These are phyloP conservation scores for Saccharum spontaneum DNA, from an alignment of 176 grass and related monocot species.

Conservation along the genomic window DNA sequence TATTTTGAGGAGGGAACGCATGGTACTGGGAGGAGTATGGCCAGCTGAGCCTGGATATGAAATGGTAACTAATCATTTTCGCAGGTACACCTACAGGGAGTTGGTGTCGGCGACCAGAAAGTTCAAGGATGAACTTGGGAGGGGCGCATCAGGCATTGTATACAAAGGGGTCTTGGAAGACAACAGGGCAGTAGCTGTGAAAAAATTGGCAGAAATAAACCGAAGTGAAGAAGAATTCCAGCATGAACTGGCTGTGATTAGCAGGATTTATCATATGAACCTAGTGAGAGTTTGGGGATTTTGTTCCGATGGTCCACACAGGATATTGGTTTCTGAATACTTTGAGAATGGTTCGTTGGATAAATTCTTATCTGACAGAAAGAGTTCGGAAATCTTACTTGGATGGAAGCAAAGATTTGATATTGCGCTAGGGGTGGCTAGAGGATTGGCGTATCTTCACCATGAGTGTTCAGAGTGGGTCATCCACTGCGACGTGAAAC, in stretches of 20 bases:
- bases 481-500: conserved; percentile 31
- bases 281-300: conserved; percentile 32
- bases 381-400: not conserved
- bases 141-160: conserved; percentile 25
- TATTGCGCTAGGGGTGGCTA: conserved; percentile 11
- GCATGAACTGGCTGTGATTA: conserved; percentile 25
- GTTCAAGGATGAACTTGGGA: conserved; percentile 30
- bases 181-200: conserved; percentile 21
- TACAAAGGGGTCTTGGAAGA: conserved; percentile 29
- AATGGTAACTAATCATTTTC: conserved; percentile 36
- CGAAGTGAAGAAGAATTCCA: conserved; percentile 22
- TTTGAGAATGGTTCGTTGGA: conserved; percentile 28
- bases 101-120: conserved; percentile 16
- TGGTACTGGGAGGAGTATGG: conserved; percentile 24
- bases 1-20: conserved; percentile 21
- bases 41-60: conserved; percentile 34
- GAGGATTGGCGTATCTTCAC: conserved; percentile 30
- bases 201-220: conserved; percentile 27
- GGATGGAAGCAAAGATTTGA: conserved; percentile 29
- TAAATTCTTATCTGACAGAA: not conserved
- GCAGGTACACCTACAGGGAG: conserved; percentile 32
- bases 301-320: conserved; percentile 26
- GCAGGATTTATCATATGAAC: conserved; percentile 30
- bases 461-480: conserved; percentile 34
- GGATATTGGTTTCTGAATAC: conserved; percentile 39